Evolutionary conservation across 2,329 filamentous ascomycete species (phyloP), one percentile per base, ranked within the genome.

Genomic region (Ophiocordyceps camponoti-saundersi): DNA sequence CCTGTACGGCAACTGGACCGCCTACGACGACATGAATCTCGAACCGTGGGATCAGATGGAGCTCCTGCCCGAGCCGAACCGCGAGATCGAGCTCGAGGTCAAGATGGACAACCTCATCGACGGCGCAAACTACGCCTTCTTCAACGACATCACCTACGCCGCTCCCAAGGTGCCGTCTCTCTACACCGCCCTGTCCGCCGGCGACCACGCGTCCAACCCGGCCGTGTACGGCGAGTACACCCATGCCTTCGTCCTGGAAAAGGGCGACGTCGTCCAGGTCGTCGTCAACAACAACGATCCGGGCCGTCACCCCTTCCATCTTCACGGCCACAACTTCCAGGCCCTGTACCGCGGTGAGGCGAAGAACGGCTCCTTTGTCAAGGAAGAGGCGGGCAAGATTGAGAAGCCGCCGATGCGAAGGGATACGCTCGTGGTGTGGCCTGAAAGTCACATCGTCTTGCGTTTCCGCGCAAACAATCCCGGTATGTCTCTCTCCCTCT

Each of bases 281-380:
- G 64, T 87, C 18, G 66, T 90, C n/a, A 85, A 88, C 67, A 90
- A 88, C 57, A 69, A 77, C 42, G 85, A 90, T 54, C 59, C 71
- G 49, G 67, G 85, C 41, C 79, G 77, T 10, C 83, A 88, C 55
- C 86, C 77, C 5, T 88, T 89, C 67, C 83, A 85, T 55, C 59
- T 93, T 1, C 88, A 92, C 64, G 84, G 84, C 0, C 82, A 87
- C 59, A 68, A 75, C 53, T 87, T 88, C 64, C 83, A 85, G 61
- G 68, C 80, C 4, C 59, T 86, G 34, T 68, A 73, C 51, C 77
- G 82, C 23, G 75, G 73, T 1, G 64, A 60, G 0, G 77, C 80
- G 30, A 70, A 79, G 0, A 72, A 65, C 0, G 77, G 79, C 6
- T 65, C 68, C 1, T 81, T 77, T 52, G 58, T 67, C 0, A 66